Evolutionary conservation across 306 rosid species (phyloP).

Genomic region (Fragaria nilgerrensis): DNA sequence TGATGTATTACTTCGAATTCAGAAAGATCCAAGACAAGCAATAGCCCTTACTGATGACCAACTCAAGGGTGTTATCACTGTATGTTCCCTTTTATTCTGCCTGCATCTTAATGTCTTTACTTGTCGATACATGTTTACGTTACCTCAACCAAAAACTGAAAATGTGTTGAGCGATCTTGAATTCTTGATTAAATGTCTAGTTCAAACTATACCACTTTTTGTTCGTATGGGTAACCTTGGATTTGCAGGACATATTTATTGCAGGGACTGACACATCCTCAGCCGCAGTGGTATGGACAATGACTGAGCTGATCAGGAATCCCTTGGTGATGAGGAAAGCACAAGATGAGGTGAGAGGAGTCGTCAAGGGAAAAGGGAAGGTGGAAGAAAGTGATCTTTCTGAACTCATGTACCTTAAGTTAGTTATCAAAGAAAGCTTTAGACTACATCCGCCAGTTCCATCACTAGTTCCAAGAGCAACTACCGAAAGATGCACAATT

Average conservation of each 20-base stretch:
- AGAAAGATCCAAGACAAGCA: constrained; percentile 33
- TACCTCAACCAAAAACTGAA: not conserved
- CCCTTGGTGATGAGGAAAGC: constrained; percentile 20
- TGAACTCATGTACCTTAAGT: constrained; percentile 20
- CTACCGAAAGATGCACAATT: constrained; percentile 3
- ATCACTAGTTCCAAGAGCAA: constrained; percentile 23
- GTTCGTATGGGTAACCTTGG: too few relatives aligned
- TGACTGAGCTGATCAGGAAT: constrained; percentile 30
- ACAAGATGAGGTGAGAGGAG: constrained; percentile 27
- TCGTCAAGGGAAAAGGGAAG: constrained; percentile 13
- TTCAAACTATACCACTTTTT: not conserved
- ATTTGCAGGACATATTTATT: constrained; percentile 25
- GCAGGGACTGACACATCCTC: constrained; percentile 33
- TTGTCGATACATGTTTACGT: not conserved
- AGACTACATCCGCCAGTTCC: constrained; percentile 25
- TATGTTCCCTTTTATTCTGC: constrained; percentile 3
- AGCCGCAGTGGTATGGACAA: constrained; percentile 27
- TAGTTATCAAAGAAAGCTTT: constrained; percentile 21
- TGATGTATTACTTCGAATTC: constrained; percentile 38
- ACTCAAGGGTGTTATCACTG: constrained; percentile 34
- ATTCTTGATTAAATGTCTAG: not conserved
- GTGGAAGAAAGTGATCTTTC: constrained; percentile 22
- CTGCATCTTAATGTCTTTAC: not conserved
- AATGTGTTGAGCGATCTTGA: not conserved
- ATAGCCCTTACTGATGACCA: constrained; percentile 18